A percentile compares a stretch with the other conserved stretches of the same genome.
These are phyloP conservation scores for Ceratobasidium papillatum DNA, from an alignment of 1,284 basidiomycete genomes.

Conservation along the genomic window DNA sequence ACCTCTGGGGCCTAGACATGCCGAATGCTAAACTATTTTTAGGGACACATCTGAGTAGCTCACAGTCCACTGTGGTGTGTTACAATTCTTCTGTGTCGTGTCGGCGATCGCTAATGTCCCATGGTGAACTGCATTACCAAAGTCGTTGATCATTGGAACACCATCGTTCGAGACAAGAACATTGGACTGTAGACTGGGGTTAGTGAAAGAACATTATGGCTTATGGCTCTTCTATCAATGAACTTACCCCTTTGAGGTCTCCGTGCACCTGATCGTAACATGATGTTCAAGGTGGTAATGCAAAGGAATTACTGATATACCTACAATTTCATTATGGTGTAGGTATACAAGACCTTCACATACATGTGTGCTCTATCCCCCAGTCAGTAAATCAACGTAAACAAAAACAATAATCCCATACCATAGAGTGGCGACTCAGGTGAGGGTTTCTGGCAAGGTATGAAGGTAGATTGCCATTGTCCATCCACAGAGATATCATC, in stretches of 20 bases:
- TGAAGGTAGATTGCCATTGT: neutral
- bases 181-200: neutral
- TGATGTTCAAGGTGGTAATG: neutral
- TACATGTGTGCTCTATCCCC: neutral
- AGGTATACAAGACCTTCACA: conserved; percentile 6
- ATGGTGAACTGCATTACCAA: neutral
- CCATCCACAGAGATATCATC: conserved; percentile 12
- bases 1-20: neutral
- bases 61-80: neutral
- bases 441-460: neutral
- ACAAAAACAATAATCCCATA: neutral
- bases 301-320: neutral
- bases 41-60: neutral
- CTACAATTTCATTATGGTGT: neutral
- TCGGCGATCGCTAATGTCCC: neutral
- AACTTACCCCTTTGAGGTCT: conserved; percentile 4
- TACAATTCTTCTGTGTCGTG: neutral
- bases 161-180: conserved; percentile 1
- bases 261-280: neutral
- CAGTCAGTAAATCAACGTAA: neutral
- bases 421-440: neutral
- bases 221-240: neutral
- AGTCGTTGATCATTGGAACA: neutral
- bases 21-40: neutral
- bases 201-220: neutral